A percentile compares a stretch with the other conserved stretches of the same genome.
Conservation (phyloP, 331 rosid genomes). For the Rosa hybrid region DNA sequence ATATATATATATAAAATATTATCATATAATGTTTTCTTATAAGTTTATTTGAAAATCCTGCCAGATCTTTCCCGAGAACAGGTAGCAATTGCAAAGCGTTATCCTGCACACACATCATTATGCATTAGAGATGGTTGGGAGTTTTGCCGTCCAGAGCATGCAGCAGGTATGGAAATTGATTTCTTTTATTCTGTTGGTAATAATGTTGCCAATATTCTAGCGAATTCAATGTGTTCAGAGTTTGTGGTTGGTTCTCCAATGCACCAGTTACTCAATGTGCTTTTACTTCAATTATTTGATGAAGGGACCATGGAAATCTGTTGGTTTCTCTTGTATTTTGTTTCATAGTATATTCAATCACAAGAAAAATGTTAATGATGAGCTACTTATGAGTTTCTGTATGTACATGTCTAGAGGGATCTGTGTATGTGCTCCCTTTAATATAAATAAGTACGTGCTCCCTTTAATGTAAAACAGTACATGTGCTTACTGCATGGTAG, state of each 20-base stretch:
- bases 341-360: neutral
- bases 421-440: neutral
- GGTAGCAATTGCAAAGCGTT: slow-evolving; percentile 68
- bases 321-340: neutral
- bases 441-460: neutral
- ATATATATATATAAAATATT: too few relatives aligned
- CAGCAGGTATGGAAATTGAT: slow-evolving; percentile 47
- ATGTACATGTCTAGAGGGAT: neutral
- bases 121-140: slow-evolving; percentile 98
- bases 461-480: too few relatives aligned
- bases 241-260: neutral
- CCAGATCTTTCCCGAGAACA: slow-evolving; percentile 87
- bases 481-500: neutral
- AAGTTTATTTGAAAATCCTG: slow-evolving; percentile 18
- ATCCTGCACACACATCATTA: slow-evolving; percentile 83
- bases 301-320: neutral
- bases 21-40: neutral
- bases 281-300: too few relatives aligned
- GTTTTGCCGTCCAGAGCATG: slow-evolving; percentile 75
- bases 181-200: neutral
- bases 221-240: neutral
- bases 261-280: neutral
- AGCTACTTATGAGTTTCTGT: neutral
- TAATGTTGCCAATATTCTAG: slow-evolving; percentile 16
- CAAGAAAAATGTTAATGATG: neutral